Evolutionary conservation across 1,284 basidiomycete species (phyloP), one percentile per base, ranked within the genome.

Genomic region (Cryptococcus neoformans): DNA sequence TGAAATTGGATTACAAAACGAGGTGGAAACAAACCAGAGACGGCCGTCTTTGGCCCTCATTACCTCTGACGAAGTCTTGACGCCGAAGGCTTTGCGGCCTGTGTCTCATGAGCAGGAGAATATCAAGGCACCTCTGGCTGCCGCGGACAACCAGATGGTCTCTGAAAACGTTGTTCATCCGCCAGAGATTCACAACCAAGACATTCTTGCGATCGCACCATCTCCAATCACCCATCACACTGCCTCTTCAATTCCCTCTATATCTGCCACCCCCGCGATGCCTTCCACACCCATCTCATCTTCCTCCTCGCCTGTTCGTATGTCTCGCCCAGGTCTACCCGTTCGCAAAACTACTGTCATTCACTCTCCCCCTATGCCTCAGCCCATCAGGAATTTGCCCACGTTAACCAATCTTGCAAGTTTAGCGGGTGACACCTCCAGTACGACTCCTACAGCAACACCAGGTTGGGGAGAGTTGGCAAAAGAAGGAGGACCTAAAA

Each of bases 301-400:
- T 53, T 49, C 44, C n/a, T 53, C 49, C 44, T 39, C 47, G 8
- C 35, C 40, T 21, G 3, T 16, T 46, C 49, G 9, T 17, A 51
- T 9, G 49, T 51, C 41, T 56, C 36, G 21, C 8, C 68, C 68
- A 12, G 57, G 59, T 37, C 61, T 64, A 28, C 66, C 64, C 6
- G 42, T 54, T 2, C 56, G 68, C 2, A 62, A 65, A 21, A 63
- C 67, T 12, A 73, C 64, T 16, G 57, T 76, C n/a, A 68, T 77
- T n/a, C 67, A 68, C 11, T 67, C 67, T 5, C 71, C 76, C 4
- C 76, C 76, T 2, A 73, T 76, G 66, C 76, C 76, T 6, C 73
- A 65, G 21, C 76, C 75, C 0, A 78, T 78, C 54, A 72, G 74
- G 46, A 73, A 75, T 52, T 62, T 77, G 16, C 76, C 76, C 1